Conservation (phyloP, 208 protist species). For the Wallacemonas rigidus region DNA sequence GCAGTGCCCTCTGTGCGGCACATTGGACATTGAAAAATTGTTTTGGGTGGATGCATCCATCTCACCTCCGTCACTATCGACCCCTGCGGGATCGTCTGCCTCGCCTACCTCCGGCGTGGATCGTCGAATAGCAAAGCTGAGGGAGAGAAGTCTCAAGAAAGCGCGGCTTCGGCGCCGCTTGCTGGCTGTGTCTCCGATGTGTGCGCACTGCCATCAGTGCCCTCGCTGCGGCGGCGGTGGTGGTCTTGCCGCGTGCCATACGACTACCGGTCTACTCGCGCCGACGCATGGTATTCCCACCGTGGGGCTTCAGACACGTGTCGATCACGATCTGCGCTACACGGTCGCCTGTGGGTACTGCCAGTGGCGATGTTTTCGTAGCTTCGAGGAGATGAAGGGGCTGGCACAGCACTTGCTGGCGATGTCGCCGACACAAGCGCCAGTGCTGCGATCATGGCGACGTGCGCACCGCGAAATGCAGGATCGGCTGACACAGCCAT, state of each 20-base stretch:
- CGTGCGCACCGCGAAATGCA: slow-evolving; percentile 22
- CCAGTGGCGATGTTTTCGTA: slow-evolving; percentile 45
- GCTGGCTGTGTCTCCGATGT: slow-evolving; percentile 24
- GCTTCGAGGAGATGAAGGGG: slow-evolving; percentile 33
- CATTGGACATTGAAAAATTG: slow-evolving; percentile 40
- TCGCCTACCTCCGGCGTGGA: slow-evolving; percentile 22
- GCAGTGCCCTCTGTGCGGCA: slow-evolving; percentile 45
- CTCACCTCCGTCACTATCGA: slow-evolving; percentile 4
- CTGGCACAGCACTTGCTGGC: slow-evolving; percentile 32
- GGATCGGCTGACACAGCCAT: background rate
- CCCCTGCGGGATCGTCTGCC: slow-evolving; percentile 17
- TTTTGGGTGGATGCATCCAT: slow-evolving; percentile 21
- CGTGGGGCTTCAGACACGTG: slow-evolving; percentile 22
- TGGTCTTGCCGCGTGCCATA: background rate
- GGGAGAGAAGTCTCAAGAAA: background rate
- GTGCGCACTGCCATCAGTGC: slow-evolving; percentile 50
- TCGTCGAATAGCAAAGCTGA: slow-evolving; percentile 24
- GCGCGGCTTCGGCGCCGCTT: slow-evolving; percentile 24
- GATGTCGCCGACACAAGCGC: slow-evolving; percentile 18
- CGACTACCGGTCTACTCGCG: background rate
- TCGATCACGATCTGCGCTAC: slow-evolving; percentile 41
- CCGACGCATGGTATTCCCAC: slow-evolving; percentile 9
- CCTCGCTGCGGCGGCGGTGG: slow-evolving; percentile 50
- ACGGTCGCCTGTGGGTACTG: slow-evolving; percentile 47
- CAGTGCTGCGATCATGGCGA: slow-evolving; percentile 32